Evolutionary conservation across 257 asterid species (phyloP).

Genomic region (Dorcoceras hygrometricum): DNA sequence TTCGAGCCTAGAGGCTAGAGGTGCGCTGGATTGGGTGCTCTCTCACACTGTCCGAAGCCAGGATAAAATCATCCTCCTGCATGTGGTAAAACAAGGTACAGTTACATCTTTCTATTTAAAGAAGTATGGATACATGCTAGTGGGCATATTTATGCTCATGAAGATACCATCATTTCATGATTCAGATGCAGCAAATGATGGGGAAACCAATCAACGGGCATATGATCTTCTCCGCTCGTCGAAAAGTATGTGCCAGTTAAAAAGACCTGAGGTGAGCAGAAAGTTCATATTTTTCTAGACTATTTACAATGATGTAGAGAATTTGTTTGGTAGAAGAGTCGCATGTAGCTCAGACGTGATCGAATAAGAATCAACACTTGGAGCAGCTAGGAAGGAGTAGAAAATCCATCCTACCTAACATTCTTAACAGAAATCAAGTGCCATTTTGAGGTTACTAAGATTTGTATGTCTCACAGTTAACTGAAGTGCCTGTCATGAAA

Average conservation of each 20-base stretch:
- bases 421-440: neutral
- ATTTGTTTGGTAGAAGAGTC: neutral
- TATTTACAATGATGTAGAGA: neutral
- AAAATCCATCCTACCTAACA: neutral
- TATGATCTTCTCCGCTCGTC: constrained; percentile 41
- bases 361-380: neutral
- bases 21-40: constrained; percentile 84
- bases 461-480: neutral
- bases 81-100: constrained; percentile 55
- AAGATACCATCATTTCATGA: neutral
- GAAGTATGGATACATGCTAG: neutral
- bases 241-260: constrained; percentile 44
- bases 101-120: neutral
- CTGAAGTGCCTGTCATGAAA: neutral
- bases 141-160: neutral
- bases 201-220: constrained; percentile 34
- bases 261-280: constrained; percentile 60
- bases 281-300: neutral
- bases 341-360: neutral
- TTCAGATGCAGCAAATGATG: constrained; percentile 43
- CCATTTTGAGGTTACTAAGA: neutral
- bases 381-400: neutral
- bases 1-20: constrained; percentile 52
- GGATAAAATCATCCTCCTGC: constrained; percentile 66
- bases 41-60: constrained; percentile 76